These are phyloP conservation scores for Linum usitatissimum DNA, from an alignment of 345 rosid genomes.

Conservation along the genomic window DNA sequence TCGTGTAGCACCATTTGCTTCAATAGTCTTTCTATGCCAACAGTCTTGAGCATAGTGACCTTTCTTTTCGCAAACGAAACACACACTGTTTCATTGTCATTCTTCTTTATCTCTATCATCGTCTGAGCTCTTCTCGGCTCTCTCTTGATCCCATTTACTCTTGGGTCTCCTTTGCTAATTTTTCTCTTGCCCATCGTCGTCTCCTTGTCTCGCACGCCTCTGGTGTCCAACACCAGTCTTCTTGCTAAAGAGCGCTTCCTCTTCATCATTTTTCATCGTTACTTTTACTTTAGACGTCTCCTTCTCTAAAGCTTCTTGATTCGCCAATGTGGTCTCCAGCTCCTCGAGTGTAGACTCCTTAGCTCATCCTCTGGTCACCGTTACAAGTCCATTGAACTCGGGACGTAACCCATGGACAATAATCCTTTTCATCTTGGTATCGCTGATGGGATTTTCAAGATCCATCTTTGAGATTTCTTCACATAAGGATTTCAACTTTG, in stretches of 20 bases:
- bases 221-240: neutral
- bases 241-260: neutral
- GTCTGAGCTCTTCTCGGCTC: too few species aligned
- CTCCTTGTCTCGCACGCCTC: too few species aligned
- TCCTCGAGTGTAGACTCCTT: neutral
- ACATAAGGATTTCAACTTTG: neutral
- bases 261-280: neutral
- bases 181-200: too few species aligned
- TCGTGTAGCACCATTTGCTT: too few species aligned
- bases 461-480: neutral
- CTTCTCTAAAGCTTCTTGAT: conserved; percentile 1
- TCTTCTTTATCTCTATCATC: too few species aligned
- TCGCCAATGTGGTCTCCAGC: neutral
- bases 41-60: too few species aligned
- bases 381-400: neutral
- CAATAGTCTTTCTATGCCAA: too few species aligned
- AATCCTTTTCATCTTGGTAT: neutral
- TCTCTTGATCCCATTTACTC: too few species aligned
- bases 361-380: neutral
- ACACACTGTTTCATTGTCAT: too few species aligned
- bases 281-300: neutral
- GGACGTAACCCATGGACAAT: neutral
- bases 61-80: too few species aligned
- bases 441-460: neutral
- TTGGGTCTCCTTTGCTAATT: too few species aligned